Conservation (phyloP, 306 rosid genomes). For the Castanea crenata region DNA sequence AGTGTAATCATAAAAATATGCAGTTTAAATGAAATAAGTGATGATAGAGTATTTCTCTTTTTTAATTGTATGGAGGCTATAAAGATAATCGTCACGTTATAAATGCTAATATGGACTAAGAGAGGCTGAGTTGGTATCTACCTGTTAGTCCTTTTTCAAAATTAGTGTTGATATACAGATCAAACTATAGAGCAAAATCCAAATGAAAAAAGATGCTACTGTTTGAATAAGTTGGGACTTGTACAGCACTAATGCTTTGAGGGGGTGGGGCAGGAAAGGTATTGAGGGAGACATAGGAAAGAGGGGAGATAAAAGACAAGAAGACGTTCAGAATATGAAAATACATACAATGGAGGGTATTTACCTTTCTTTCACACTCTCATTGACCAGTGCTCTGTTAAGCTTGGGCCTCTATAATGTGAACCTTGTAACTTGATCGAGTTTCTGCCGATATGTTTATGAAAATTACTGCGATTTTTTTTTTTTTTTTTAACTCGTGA, state of each 20-base stretch:
- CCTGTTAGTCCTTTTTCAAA: too few relatives aligned
- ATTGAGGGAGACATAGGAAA: neutral
- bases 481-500: too few relatives aligned
- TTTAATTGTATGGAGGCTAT: neutral
- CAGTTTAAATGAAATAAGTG: constrained; percentile 27
- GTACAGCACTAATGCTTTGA: neutral
- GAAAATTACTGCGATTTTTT: too few relatives aligned
- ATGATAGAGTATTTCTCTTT: neutral
- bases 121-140: too few relatives aligned
- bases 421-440: too few relatives aligned
- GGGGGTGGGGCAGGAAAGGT: neutral
- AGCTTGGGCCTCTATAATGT: too few relatives aligned
- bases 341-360: too few relatives aligned
- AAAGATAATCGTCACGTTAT: neutral
- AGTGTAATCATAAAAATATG: constrained; percentile 21
- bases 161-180: neutral
- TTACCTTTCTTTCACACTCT: too few relatives aligned
- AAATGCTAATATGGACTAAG: neutral
- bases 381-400: too few relatives aligned
- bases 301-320: neutral
- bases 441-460: too few relatives aligned
- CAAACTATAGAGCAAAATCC: neutral
- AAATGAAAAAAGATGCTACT: neutral
- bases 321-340: neutral
- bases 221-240: neutral